Percentiles rank a stretch among this genome's conserved stretches.
Evolutionary conservation across 805 yeast genomes (phyloP).

Genomic region (Ogataea pignaliae): DNA sequence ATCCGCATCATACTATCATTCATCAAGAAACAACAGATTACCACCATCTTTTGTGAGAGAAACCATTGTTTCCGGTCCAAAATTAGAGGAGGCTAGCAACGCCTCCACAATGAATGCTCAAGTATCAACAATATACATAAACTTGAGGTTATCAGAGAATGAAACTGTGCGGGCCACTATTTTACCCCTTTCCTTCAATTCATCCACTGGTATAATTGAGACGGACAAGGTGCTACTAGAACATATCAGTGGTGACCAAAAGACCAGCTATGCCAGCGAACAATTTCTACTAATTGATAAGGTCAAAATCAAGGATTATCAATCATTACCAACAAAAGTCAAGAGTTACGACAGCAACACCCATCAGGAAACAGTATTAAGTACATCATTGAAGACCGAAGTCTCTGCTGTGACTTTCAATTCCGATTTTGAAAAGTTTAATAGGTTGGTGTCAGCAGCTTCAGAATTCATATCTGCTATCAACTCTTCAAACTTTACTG

Average conservation of each 20-base stretch:
- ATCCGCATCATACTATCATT: background rate
- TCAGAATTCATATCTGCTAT: slow-evolving; percentile 2
- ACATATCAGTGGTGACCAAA: slow-evolving; percentile 1
- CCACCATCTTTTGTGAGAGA: slow-evolving; percentile 1
- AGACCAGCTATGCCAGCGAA: slow-evolving; percentile 5
- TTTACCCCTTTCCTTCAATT: slow-evolving; percentile 42
- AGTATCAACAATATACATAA: slow-evolving; percentile 34
- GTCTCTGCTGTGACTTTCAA: slow-evolving; percentile 27
- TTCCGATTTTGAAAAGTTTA: slow-evolving; percentile 27
- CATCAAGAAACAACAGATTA: background rate
- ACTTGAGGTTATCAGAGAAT: slow-evolving; percentile 18
- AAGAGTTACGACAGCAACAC: slow-evolving; percentile 24
- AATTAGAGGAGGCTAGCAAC: background rate
- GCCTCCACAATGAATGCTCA: slow-evolving; percentile 32
- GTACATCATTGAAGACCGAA: slow-evolving; percentile 7
- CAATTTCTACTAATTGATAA: slow-evolving; percentile 24
- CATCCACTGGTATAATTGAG: slow-evolving; percentile 28
- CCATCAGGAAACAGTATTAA: slow-evolving; percentile 24
- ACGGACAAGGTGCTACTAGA: slow-evolving; percentile 32
- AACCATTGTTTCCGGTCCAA: background rate
- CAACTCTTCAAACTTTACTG: background rate
- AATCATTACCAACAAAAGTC: slow-evolving; percentile 6
- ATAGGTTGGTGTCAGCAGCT: slow-evolving; percentile 17
- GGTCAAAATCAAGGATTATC: slow-evolving; percentile 5
- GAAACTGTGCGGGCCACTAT: slow-evolving; percentile 26